Evolutionary conservation across 2,329 filamentous ascomycete species (phyloP), one percentile per base, ranked within the genome.

Genomic region (Rhynchosporium graminicola): DNA sequence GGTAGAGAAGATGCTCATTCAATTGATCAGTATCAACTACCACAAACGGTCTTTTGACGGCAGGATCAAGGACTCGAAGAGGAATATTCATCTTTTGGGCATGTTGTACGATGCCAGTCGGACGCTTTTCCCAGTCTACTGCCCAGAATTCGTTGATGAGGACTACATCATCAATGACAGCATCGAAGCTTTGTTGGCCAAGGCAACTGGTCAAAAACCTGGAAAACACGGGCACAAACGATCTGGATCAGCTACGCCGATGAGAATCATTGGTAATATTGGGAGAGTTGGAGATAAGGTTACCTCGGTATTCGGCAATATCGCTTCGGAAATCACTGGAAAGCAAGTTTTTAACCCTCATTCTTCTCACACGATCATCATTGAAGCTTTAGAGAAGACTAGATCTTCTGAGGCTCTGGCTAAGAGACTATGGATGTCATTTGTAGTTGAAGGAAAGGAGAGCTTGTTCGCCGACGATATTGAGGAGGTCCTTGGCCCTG

Each of bases 391-490:
- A 38, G 93, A 97, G 76, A 94, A 92, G 78, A 87, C 85, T 48
- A 82, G 83, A 63, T 90, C 92, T 6, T 91, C 92, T 0, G 93
- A 98, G 75, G 95, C 95, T n/a, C 80, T 98, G 62, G 93, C 91
- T n/a, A 89, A 87, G 69, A 89, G 95, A 72, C 88, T 98, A 66
- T 98, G 95, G 95, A 96, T 97, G 91, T 97, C 93, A 0, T 96
- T 97, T 74, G 95, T 97, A 1, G 86, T 95, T 3, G 94, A 98
- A 76, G 92, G 92, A 70, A 87, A 87, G 63, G 91, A 97, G 46
- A 80, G 88, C 0, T 81, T 99, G 8, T 91, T 84, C 68, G 77
- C 84, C 8, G 92, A 97, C 4, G 95, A 99, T 73, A 83, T 99
- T 43, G 74, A 87, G 36, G 94, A 98, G 74, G 94, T 98, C 9